Conservation (phyloP, 2,329 filamentous ascomycete genomes). For the Penicillium sp. region DNA sequence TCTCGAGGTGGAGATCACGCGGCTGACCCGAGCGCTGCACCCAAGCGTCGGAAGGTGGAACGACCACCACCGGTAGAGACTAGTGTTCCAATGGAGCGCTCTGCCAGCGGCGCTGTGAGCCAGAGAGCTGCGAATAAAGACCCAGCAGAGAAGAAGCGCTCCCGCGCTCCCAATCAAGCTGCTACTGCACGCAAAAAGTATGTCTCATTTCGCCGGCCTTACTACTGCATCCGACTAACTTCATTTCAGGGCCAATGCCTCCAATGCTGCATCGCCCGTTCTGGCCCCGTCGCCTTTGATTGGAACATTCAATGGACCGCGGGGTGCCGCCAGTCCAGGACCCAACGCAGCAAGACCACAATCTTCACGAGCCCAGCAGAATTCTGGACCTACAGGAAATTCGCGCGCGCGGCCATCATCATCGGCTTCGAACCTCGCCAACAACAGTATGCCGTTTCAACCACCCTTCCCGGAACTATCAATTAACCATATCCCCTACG, state of each 20-base stretch:
- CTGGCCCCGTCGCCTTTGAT: slow-evolving; percentile 74
- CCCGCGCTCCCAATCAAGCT: slow-evolving; percentile 68
- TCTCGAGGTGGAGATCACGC: slow-evolving; percentile 35
- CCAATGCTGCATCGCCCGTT: slow-evolving; percentile 63
- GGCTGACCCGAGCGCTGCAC: slow-evolving; percentile 29
- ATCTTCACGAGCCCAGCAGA: slow-evolving; percentile 71
- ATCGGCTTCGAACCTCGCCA: slow-evolving; percentile 60
- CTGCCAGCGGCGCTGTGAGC: slow-evolving; percentile 37
- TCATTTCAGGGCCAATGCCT: slow-evolving; percentile 47
- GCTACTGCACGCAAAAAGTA: slow-evolving; percentile 70
- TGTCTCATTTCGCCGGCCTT: slow-evolving; percentile 28
- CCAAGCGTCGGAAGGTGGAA: slow-evolving; percentile 80
- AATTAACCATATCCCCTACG: slow-evolving; percentile 20
- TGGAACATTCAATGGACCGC: slow-evolving; percentile 59
- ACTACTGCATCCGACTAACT: slow-evolving; percentile 10
- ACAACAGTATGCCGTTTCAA: slow-evolving; percentile 46
- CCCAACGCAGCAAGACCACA: slow-evolving; percentile 60
- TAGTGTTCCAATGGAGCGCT: slow-evolving; percentile 40
- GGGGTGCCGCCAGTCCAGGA: slow-evolving; percentile 61
- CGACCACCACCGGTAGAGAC: slow-evolving; percentile 49
- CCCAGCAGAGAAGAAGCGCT: slow-evolving; percentile 67
- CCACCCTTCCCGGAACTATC: slow-evolving; percentile 26
- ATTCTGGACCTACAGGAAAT: slow-evolving; percentile 61
- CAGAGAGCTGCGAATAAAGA: slow-evolving; percentile 54
- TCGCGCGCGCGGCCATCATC: slow-evolving; percentile 59